Base-by-base conservation (phyloP, 306 rosid genomes). In the Acacia confusa region DNA sequence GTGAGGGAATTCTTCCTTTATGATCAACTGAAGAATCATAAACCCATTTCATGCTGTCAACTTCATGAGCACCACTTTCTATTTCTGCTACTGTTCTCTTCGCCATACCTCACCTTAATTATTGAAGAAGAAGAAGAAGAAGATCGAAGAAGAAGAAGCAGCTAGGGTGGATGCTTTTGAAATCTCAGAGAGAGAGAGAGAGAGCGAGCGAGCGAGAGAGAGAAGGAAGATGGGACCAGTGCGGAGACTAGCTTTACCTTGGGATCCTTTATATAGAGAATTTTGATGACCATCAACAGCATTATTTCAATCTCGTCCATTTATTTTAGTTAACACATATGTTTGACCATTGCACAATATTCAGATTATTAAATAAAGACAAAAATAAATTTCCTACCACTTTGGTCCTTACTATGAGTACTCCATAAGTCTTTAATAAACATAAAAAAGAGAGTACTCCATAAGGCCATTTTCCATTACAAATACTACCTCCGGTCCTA, bases 1-100 rank as follows among this genome's bases (percentile, higher is more conserved):
- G 64, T 4, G 86, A 89, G 25, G 95, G 95, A 77, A 87, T 32
- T 30, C 45, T 84, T 47, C 91, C 90, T 77, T 83, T 81, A 41
- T 89, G 85, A 85, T 91, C 95, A 3, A 84, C 76, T 9, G 92
- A 91, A 84, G 91, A 87, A 87, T 91, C 95, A 83, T 77, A 61
- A 78, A 91, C 95, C 88, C 84, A 87, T 66, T 53, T 83, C 40
- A 82, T 74, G 52, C 83, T 72, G 20, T 80, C 78, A 77, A 19
- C 34, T 32, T 77, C 89, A 34, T n/a, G 8, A 0, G 4, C 87
- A 34, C 47, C 47, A 0, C 7, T 1, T 53, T 83, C 82, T 12
- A 40, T 24, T 63, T 63, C 69, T 28, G 69, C n/a, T 1, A 16
- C 40, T 63, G n/a, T 13, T 28, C 41, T 63, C n/a, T 63, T 63